Percentiles rank a stretch among this genome's conserved stretches.
These are phyloP conservation scores for Achaetomiella virescens DNA, from an alignment of 495 filamentous ascomycete species.

Conservation along the genomic window DNA sequence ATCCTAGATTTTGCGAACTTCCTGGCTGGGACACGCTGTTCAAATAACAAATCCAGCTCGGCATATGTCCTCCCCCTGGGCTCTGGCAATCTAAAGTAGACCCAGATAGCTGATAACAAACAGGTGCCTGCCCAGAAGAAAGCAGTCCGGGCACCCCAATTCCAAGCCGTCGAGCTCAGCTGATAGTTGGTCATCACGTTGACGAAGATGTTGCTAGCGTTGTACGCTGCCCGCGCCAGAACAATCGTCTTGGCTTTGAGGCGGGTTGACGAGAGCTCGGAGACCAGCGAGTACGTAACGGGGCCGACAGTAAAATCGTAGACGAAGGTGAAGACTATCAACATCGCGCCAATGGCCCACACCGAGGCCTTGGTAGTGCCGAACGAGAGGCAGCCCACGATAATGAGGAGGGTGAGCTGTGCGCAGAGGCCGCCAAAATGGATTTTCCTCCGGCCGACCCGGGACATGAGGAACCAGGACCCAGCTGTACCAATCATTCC, in stretches of 20 bases:
- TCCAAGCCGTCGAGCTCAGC: conserved; percentile 46
- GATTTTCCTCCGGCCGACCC: conserved; percentile 44
- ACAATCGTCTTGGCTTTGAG: conserved; percentile 52
- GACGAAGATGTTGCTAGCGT: conserved; percentile 39
- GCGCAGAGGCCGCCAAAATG: conserved; percentile 41
- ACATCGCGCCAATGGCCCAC: conserved; percentile 40
- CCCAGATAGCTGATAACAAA: conserved; percentile 35
- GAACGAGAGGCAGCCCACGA: conserved; percentile 35
- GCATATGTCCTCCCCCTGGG: conserved; percentile 39
- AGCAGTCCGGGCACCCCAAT: conserved; percentile 40
- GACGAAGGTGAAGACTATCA: conserved; percentile 47
- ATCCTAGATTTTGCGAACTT: conserved; percentile 32
- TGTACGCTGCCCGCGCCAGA: conserved; percentile 48
- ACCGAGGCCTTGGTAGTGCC: conserved; percentile 18
- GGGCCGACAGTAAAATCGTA: conserved; percentile 53
- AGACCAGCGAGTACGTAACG: conserved; percentile 50
- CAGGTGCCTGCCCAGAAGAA: conserved; percentile 52
- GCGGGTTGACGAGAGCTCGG: conserved; percentile 48
- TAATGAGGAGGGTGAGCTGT: conserved; percentile 31
- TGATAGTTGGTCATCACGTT: conserved; percentile 47
- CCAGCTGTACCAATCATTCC: conserved; percentile 46
- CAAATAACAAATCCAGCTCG: conserved; percentile 48
- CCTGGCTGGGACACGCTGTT: conserved; percentile 33
- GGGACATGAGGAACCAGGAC: conserved; percentile 47
- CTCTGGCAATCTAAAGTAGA: conserved; percentile 33